phyloP scores from a whole-genome alignment of 805 yeast species.

The Ogataea pignaliae region DNA sequence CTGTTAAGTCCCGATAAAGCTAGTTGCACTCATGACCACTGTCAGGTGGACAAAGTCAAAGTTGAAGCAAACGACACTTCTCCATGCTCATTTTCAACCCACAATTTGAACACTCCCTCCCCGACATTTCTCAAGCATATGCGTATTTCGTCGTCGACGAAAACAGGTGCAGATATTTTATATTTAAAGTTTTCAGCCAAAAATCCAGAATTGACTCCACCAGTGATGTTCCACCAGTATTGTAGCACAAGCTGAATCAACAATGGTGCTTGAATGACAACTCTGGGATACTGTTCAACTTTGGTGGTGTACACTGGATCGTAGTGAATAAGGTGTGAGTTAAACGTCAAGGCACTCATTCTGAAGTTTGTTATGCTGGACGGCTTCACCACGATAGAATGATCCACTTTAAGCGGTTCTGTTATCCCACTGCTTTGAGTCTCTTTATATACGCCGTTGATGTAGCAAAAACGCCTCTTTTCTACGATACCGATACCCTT shows the following conservation, averaged over 20 bases:
- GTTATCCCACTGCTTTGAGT: not conserved
- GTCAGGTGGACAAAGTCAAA: too few species aligned
- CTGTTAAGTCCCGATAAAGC: too few species aligned
- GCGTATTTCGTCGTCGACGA: slow-evolving; percentile 35
- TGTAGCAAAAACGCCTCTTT: slow-evolving; percentile 56
- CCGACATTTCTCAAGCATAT: slow-evolving; percentile 17
- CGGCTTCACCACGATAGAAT: slow-evolving; percentile 30
- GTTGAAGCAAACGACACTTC: slow-evolving; percentile 15
- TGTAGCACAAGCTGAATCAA: slow-evolving; percentile 56
- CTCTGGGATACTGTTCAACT: slow-evolving; percentile 55
- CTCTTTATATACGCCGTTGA: slow-evolving; percentile 34
- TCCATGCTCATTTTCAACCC: slow-evolving; percentile 20
- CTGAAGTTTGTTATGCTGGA: slow-evolving; percentile 46
- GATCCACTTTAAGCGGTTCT: slow-evolving; percentile 14
- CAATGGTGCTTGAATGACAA: slow-evolving; percentile 81
- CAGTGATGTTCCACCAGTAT: slow-evolving; percentile 30
- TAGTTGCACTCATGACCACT: too few species aligned
- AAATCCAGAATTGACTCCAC: slow-evolving; percentile 2
- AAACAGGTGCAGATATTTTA: slow-evolving; percentile 47
- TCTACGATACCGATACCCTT: slow-evolving; percentile 40
- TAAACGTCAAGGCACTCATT: slow-evolving; percentile 73
- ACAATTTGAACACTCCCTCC: slow-evolving; percentile 16
- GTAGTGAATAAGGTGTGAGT: slow-evolving; percentile 81
- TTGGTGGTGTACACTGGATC: slow-evolving; percentile 48
- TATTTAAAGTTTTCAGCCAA: slow-evolving; percentile 37